These are phyloP conservation scores for Ophiostoma ulmi DNA, from an alignment of 2,329 filamentous ascomycete genomes.

Conservation along the genomic window DNA sequence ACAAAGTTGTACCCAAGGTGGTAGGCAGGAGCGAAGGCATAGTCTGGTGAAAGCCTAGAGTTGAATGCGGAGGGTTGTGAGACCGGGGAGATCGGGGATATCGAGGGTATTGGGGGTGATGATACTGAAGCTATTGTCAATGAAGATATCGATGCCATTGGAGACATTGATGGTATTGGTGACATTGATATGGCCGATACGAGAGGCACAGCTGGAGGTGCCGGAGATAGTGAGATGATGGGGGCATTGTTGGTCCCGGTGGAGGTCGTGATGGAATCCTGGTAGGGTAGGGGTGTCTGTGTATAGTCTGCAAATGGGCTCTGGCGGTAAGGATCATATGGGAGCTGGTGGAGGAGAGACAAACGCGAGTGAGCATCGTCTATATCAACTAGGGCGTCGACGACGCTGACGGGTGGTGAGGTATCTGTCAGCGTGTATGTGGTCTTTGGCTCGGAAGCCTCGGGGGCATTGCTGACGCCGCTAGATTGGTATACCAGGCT, in stretches of 20 bases:
- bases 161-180: background rate
- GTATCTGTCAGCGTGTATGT: background rate
- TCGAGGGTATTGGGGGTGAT: background rate
- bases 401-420: background rate
- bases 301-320: background rate
- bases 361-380: background rate
- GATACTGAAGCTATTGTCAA: background rate
- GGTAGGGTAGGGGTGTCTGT: background rate
- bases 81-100: background rate
- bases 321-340: background rate
- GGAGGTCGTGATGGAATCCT: background rate
- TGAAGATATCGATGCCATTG: background rate
- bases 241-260: background rate
- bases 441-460: background rate
- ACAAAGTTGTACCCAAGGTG: background rate
- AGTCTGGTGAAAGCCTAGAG: background rate
- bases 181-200: background rate
- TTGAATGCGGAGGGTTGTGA: background rate
- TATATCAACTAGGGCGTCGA: background rate
- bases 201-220: background rate
- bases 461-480: background rate
- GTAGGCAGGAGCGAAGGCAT: background rate
- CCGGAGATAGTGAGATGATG: background rate
- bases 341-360: background rate
- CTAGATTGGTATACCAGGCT: constrained; percentile 18